Base-by-base conservation (phyloP, 192 early-diverging fungal species). In the Backusella tarrabulga region DNA sequence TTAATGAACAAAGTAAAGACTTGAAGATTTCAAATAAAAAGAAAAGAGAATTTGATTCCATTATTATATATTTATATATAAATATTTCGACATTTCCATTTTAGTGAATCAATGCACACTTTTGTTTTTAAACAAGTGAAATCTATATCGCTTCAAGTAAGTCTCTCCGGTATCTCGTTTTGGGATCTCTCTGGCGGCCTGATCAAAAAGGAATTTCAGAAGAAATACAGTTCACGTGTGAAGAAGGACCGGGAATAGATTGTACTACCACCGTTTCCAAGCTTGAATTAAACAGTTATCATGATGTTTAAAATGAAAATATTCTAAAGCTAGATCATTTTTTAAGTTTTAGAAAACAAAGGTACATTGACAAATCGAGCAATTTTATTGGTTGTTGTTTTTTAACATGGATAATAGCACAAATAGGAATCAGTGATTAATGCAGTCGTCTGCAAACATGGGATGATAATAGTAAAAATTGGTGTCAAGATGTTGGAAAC, bases 161-260 rank as follows among this genome's bases (percentile, higher is more conserved):
- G 26, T 63, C 56, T 12, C 23, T 63, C 56, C 56, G 56, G 56
- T 63, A 2, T 63, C 56, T 63, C 26, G 12, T 63, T 63, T 63
- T 63, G 56, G 56, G 56, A 40, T 63, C 1, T 29, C 9, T 63
- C 23, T 63, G 12, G 26, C 56, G 56, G 56, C 11, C 9, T 63
- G 23, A 63, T 63, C 56, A 29, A 26, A 63, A 63, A 26, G 56
- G 56, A 63, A 63, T 63, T 50, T 63, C 56, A 63, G 56, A 63
- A 63, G 56, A 63, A 63, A 63, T 14, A 63, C 26, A 29, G 23
- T 11, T 63, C 56, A 63, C 56, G 23, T 63, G 56, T 29, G 21
- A 14, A 63, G 23, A 29, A 63, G 56, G 4, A 23, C 23, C 11
- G 9, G 23, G 56, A 9, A 29, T 63, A 29, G 21, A 29, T 63